Conservation (phyloP, 768 basidiomycete genomes). For the Hericium erinaceus region DNA sequence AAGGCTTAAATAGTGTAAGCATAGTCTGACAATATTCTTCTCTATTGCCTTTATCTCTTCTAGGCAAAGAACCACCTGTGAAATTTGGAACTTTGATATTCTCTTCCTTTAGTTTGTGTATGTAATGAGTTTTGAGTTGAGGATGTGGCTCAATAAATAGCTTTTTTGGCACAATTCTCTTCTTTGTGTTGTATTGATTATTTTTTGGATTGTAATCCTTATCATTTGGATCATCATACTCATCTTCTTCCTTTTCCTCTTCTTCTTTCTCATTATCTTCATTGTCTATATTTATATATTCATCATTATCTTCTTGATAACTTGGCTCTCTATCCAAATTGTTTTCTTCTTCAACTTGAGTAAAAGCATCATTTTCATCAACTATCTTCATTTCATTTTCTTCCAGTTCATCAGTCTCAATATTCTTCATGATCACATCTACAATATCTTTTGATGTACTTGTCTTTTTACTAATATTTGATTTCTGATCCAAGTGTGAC, state of each 20-base stretch:
- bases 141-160: slow-evolving; percentile 16
- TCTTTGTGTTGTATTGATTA: neutral
- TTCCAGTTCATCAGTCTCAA: too few relatives aligned
- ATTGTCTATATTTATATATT: neutral
- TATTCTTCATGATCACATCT: too few relatives aligned
- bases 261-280: neutral
- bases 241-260: too few relatives aligned
- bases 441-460: too few relatives aligned
- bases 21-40: slow-evolving; percentile 14
- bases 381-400: too few relatives aligned
- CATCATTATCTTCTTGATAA: neutral
- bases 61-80: slow-evolving; percentile 20
- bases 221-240: neutral
- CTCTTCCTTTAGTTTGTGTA: slow-evolving; percentile 2
- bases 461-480: too few relatives aligned
- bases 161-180: neutral
- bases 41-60: slow-evolving; percentile 16
- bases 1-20: slow-evolving; percentile 9
- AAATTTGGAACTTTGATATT: slow-evolving; percentile 24
- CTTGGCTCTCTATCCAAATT: too few relatives aligned
- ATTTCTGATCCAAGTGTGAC: too few relatives aligned
- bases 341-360: too few relatives aligned
- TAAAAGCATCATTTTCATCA: neutral
- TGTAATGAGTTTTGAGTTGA: slow-evolving; percentile 16
- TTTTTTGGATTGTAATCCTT: neutral